Conservation (phyloP, 2,329 filamentous ascomycete genomes). For the Fusarium udum region DNA sequence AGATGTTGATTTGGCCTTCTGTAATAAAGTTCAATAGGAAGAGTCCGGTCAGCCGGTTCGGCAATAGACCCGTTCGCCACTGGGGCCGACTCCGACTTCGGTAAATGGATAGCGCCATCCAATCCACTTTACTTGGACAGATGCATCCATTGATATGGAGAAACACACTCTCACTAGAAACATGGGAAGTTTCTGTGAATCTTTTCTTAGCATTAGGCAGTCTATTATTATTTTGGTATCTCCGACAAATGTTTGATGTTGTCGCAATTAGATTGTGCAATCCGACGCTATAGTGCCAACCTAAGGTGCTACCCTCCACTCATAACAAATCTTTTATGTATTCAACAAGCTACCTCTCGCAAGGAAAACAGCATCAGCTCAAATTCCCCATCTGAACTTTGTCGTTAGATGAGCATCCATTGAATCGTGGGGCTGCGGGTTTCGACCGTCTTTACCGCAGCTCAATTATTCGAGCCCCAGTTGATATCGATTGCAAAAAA, state of each 20-base stretch:
- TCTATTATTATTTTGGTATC: not conserved
- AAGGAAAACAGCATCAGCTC: not conserved
- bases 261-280: not conserved
- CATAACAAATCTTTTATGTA: not conserved
- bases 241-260: not conserved
- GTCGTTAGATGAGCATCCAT: not conserved
- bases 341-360: not conserved
- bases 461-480: not conserved
- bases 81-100: slow-evolving; percentile 7
- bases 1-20: too few species aligned
- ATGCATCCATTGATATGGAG: not conserved
- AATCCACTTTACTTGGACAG: not conserved
- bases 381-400: slow-evolving; percentile 3
- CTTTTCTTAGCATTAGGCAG: not conserved
- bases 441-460: not conserved
- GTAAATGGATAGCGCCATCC: not conserved
- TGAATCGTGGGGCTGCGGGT: not conserved
- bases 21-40: not conserved
- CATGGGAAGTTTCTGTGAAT: not conserved
- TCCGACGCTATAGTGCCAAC: not conserved
- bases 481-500: not conserved
- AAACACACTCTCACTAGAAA: not conserved
- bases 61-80: slow-evolving; percentile 3
- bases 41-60: slow-evolving; percentile 7
- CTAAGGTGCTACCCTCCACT: not conserved